Evolutionary conservation across 306 rosid genomes (phyloP).

Genomic region (Begonia loranthoides): DNA sequence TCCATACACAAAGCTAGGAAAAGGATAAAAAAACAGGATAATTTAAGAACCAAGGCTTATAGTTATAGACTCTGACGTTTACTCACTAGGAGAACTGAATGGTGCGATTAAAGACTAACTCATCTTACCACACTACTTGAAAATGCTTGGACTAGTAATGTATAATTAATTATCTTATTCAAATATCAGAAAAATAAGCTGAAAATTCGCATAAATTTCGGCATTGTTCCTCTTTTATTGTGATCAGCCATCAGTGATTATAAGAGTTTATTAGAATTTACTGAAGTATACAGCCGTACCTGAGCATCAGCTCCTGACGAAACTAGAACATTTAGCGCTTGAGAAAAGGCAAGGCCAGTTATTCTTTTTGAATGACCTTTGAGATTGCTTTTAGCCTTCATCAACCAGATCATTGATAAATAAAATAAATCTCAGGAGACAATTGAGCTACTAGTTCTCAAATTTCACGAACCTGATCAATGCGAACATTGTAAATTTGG

Average conservation of each 20-base stretch:
- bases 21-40: constrained; percentile 69
- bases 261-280: neutral
- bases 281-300: constrained; percentile 11
- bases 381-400: constrained; percentile 54
- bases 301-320: constrained; percentile 81
- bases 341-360: constrained; percentile 63
- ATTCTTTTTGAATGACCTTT: constrained; percentile 55
- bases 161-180: neutral
- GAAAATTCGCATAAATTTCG: no score
- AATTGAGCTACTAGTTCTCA: neutral
- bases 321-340: constrained; percentile 42
- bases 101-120: no score
- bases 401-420: constrained; percentile 2
- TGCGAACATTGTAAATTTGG: constrained; percentile 64
- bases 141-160: neutral
- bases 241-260: neutral
- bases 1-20: constrained; percentile 46
- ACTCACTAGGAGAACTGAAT: neutral
- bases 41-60: constrained; percentile 29
- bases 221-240: neutral
- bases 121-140: no score
- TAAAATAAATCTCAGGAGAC: neutral
- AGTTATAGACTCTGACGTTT: neutral
- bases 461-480: constrained; percentile 40
- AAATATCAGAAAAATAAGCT: no score